Evolutionary conservation across 768 basidiomycete genomes (phyloP).

Genomic region (Lentinula sp.): DNA sequence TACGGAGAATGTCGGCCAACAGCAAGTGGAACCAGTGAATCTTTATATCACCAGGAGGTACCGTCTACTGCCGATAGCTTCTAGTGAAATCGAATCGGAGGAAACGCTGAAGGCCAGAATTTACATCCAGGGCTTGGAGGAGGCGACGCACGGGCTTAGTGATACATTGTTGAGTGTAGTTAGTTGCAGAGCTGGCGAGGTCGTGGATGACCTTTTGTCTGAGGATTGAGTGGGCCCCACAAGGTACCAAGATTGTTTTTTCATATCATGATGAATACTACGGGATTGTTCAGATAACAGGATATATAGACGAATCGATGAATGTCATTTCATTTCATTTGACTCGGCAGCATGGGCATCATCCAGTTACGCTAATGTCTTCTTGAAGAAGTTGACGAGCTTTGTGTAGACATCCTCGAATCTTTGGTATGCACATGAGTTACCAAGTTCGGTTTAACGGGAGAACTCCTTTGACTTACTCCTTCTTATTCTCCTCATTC

Average conservation of each 20-base stretch:
- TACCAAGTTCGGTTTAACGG: background rate
- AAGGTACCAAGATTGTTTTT: background rate
- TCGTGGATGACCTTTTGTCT: conserved; percentile 26
- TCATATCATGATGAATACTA: background rate
- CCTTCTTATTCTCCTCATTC: conserved; percentile 50
- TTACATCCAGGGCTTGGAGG: conserved; percentile 31
- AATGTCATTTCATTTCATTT: background rate
- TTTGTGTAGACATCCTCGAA: conserved; percentile 53
- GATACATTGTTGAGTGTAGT: conserved; percentile 43
- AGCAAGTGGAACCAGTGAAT: conserved; percentile 12
- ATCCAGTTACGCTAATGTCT: conserved; percentile 17
- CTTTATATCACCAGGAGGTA: conserved; percentile 35
- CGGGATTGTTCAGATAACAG: background rate
- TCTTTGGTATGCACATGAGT: conserved; percentile 14
- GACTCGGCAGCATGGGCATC: background rate
- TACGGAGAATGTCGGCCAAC: conserved; percentile 4
- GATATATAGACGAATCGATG: background rate
- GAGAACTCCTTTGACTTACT: conserved; percentile 24
- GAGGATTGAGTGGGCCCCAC: background rate
- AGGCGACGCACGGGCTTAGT: conserved; percentile 32
- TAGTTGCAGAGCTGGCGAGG: conserved; percentile 37
- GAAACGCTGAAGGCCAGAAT: conserved; percentile 17
- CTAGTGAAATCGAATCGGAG: background rate
- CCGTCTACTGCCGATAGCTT: conserved; percentile 26
- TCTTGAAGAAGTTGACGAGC: conserved; percentile 41